Conservation (phyloP, 2,329 filamentous ascomycete species). For the Ascochyta clinopodiicola region DNA sequence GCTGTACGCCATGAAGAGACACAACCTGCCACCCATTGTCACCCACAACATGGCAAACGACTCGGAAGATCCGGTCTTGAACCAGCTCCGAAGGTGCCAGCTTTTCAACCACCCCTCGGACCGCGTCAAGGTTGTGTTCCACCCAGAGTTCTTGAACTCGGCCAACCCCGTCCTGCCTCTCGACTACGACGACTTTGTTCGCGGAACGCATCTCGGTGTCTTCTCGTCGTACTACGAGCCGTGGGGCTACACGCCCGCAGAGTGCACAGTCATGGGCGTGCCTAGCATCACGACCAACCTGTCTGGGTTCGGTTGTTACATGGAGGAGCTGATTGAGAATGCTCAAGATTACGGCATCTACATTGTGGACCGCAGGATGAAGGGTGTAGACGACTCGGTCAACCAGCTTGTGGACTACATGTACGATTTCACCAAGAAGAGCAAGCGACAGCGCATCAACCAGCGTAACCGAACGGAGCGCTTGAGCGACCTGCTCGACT, state of each 20-base stretch:
- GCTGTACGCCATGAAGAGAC: conserved; percentile 95
- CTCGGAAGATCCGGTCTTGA: conserved; percentile 88
- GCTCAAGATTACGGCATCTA: conserved; percentile 98
- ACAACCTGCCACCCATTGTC: conserved; percentile 89
- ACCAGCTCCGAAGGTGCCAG: conserved; percentile 93
- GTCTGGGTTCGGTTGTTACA: conserved; percentile 98
- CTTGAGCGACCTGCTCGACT: conserved; percentile 92
- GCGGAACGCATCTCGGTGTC: conserved; percentile 92
- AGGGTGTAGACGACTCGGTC: conserved; percentile 96
- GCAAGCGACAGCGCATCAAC: conserved; percentile 95
- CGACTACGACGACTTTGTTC: conserved; percentile 98
- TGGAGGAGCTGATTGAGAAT: conserved; percentile 99
- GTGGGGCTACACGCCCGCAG: conserved; percentile 97
- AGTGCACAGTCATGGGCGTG: conserved; percentile 99
- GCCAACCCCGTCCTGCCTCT: conserved; percentile 93
- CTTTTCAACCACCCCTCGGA: conserved; percentile 96
- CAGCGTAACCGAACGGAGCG: conserved; percentile 96
- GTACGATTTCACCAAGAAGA: conserved; percentile 94
- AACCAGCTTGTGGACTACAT: conserved; percentile 92
- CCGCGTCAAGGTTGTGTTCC: conserved; percentile 97
- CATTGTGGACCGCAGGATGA: conserved; percentile 93
- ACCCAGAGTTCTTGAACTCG: conserved; percentile 96
- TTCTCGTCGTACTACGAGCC: conserved; percentile 99
- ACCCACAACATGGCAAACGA: conserved; percentile 99
- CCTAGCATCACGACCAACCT: conserved; percentile 98